Base-by-base conservation (phyloP, 1,284 basidiomycete species). In the Naganishia sp. region DNA sequence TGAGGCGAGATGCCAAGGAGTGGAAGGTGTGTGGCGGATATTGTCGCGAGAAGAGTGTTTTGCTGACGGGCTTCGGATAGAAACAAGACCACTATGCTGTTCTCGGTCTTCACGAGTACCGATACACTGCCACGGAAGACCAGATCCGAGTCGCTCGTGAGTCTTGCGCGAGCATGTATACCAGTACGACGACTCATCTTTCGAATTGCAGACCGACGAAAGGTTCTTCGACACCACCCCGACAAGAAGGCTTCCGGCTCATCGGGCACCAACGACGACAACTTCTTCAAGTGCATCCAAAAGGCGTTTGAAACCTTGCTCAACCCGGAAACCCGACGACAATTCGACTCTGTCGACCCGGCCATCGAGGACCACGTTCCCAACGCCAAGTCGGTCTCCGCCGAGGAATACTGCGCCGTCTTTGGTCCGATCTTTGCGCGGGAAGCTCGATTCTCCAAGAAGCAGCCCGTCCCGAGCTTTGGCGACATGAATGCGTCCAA, bases 281-380 rank as follows among this genome's bases (percentile, higher is more conserved):
- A 88, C 4, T 99, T 99, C 85, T 99, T 99, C 90, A 99, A 99
- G 82, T 99, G 95, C 78, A 97, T 99, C 73, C 89, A 92, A 81
- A 99, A 99, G 81, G 94, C 94, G 23, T 87, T 90, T 81, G 95
- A 99, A 74, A 88, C 94, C 50, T 87, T 99, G 61, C 90, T 88
- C 67, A 85, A 95, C 81, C 79, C 86, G 21, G 94, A 97, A 76
- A 88, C 88, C 74, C 88, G 94, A 70, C 88, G 92, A 57, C 94
- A 98, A 80, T 99, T 97, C 81, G 96, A 99, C 82, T 96, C 92
- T 1, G 90, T 95, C 67, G 95, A 99, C 81, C 90, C 91, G 62
- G 86, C 87, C 61, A 82, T 90, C 71, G 88, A 94, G 75, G 88
- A 92, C 70, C 87, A 90, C 53, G 82, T 88, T 17, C 91, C 93